phyloP scores from a whole-genome alignment of 2,329 filamentous ascomycete genomes.

The Gaeumannomyces tritici region DNA sequence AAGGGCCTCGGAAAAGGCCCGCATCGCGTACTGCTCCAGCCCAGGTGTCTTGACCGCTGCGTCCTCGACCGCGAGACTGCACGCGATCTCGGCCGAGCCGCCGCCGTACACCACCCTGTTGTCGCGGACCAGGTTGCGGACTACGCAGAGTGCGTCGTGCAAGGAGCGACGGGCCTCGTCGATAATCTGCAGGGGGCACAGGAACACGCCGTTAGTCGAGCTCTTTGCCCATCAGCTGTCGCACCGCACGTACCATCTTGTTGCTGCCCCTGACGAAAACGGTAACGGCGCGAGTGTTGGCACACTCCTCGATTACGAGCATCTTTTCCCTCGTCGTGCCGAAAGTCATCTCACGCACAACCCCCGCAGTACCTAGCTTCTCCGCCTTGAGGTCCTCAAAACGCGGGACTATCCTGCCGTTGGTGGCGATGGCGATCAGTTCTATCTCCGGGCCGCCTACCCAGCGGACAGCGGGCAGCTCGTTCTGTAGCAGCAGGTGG shows the following conservation, averaged over 20 bases:
- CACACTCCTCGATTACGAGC: conserved; percentile 98
- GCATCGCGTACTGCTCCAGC: conserved; percentile 99
- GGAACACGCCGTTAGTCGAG: not conserved
- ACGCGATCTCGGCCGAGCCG: conserved; percentile 93
- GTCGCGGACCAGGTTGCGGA: conserved; percentile 90
- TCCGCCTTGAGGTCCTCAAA: conserved; percentile 89
- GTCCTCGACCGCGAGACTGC: conserved; percentile 91
- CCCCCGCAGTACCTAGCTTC: conserved; percentile 82
- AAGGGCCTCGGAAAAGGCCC: conserved; percentile 89
- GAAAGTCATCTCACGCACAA: conserved; percentile 92
- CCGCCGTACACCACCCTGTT: conserved; percentile 97
- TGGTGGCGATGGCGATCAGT: conserved; percentile 95
- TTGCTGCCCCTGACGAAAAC: conserved; percentile 96
- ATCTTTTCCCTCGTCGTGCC: conserved; percentile 98
- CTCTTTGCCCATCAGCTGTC: not conserved
- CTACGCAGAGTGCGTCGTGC: conserved; percentile 94
- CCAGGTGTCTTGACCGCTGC: conserved; percentile 90
- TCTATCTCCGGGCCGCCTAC: conserved; percentile 97
- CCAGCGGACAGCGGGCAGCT: conserved; percentile 93
- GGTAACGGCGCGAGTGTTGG: conserved; percentile 93
- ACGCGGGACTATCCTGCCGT: conserved; percentile 91
- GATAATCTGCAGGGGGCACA: conserved; percentile 59
- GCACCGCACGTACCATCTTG: conserved; percentile 70
- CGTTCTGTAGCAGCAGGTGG: conserved; percentile 90
- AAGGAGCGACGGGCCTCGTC: conserved; percentile 97